Evolutionary conservation across 257 asterid species (phyloP), one percentile per base, ranked within the genome.

Genomic region (Galeopsis tetrahit): DNA sequence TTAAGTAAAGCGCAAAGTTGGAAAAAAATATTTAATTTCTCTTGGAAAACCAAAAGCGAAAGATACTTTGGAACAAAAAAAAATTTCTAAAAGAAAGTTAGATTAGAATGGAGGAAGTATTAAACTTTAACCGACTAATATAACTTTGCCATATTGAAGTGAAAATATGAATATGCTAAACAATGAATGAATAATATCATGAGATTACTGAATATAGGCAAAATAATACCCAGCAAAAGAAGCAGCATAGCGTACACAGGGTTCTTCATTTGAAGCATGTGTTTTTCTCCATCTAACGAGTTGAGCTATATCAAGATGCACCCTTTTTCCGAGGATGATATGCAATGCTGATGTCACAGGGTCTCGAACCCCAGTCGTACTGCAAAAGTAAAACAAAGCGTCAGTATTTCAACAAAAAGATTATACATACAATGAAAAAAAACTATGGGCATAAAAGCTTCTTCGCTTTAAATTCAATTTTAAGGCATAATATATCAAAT

Each of bases 331-430:
- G 53, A 95, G 98, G 71, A 95, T 81, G 69, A 92, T 88, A 44
- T 95, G 98, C 83, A 95, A 86, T 39, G 99, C 96, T 61, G 99
- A 95, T 55, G 98, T 95, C 38, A 88, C 80, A 63, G 95, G 92
- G 75, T 95, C 99, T 75, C 99, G 96, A 83, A 85, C 89, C 74
- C 99, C 99, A 75, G 98, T 92, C 2, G 97, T 95, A 82, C 99
- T 95, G 96, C 84, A 83, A 83, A 70, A 72, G 69, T 36, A 38
- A 79, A 89, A 49, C 40, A 21, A 71, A 70, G 49, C 69, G 66
- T 39, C 53, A 59, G 21, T 21, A 36, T 49, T 52, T 36, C 6
- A 21, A 63, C 52, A 17, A 64, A 49, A 63, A 5, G 14, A 46
- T 4, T 46, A 14, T 70, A 5, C 75, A 44, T 5, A 53, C 9